Conservation (phyloP, 176 grass and related monocot species). For the Triticum dicoccoides region DNA sequence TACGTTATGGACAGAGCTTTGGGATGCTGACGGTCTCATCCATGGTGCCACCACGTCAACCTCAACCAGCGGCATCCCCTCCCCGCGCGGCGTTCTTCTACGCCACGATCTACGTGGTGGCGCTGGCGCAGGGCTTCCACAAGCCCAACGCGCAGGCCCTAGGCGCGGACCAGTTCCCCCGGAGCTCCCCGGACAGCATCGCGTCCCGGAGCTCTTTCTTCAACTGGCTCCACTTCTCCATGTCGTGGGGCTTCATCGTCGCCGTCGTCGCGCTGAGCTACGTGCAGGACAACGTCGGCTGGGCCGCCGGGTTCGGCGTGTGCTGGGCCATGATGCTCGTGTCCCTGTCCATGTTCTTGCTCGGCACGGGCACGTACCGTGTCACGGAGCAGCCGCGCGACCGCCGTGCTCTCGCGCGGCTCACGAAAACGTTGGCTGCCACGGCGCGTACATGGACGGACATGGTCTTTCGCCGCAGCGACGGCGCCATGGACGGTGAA, state of each 20-base stretch:
- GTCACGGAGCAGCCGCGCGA: neutral
- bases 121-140: slow-evolving; percentile 60
- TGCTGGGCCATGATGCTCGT: slow-evolving; percentile 34
- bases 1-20: neutral
- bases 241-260: slow-evolving; percentile 26
- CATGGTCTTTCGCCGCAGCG: neutral
- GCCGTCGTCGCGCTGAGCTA: slow-evolving; percentile 34
- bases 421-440: neutral
- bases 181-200: neutral
- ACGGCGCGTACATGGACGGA: neutral
- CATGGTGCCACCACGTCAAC: neutral
- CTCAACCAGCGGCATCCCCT: neutral
- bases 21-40: slow-evolving; percentile 22
- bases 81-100: slow-evolving; percentile 26
- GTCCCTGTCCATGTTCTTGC: slow-evolving; percentile 20
- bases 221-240: slow-evolving; percentile 68
- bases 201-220: slow-evolving; percentile 57
- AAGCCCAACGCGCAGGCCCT: slow-evolving; percentile 56
- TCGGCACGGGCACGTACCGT: slow-evolving; percentile 28
- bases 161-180: slow-evolving; percentile 62
- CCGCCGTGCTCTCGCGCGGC: neutral
- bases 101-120: slow-evolving; percentile 55
- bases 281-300: slow-evolving; percentile 58
- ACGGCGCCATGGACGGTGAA: neutral
- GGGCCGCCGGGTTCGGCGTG: slow-evolving; percentile 40